These are phyloP conservation scores for Russula dissimulans DNA, from an alignment of 768 basidiomycete species.

Conservation along the genomic window DNA sequence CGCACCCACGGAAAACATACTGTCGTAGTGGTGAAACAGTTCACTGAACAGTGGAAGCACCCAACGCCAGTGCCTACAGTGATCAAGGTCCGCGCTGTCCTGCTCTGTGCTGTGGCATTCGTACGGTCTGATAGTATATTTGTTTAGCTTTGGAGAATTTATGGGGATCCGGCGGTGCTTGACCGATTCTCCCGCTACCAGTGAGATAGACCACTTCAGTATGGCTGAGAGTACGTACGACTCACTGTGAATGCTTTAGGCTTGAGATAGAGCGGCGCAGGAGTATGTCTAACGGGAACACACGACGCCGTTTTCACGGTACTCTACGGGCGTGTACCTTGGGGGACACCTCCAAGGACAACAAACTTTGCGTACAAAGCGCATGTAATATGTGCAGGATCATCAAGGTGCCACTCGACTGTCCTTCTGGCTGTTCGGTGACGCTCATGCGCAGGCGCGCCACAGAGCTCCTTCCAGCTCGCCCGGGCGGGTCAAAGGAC, in stretches of 20 bases:
- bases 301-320: slow-evolving; percentile 24
- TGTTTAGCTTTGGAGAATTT: slow-evolving; percentile 23
- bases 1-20: not conserved
- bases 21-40: slow-evolving; percentile 19
- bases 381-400: slow-evolving; percentile 22
- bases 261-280: slow-evolving; percentile 17
- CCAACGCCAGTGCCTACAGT: slow-evolving; percentile 14
- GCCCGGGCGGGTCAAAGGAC: slow-evolving; percentile 12
- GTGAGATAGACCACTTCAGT: slow-evolving; percentile 1
- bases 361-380: slow-evolving; percentile 11
- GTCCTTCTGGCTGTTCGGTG: too few relatives aligned
- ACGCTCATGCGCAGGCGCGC: not conserved
- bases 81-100: slow-evolving; percentile 6
- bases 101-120: not conserved
- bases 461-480: slow-evolving; percentile 20
- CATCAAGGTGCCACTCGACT: slow-evolving; percentile 11
- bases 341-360: slow-evolving; percentile 18
- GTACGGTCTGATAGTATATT: not conserved
- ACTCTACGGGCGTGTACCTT: slow-evolving; percentile 21
- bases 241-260: not conserved
- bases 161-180: not conserved
- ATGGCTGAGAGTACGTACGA: not conserved
- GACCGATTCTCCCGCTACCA: slow-evolving; percentile 21
- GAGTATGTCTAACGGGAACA: slow-evolving; percentile 12
- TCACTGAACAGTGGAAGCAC: slow-evolving; percentile 20